A percentile compares a stretch with the other conserved stretches of the same genome.
phyloP scores from a whole-genome alignment of 495 filamentous ascomycete species.

The Penicillium arizonense region DNA sequence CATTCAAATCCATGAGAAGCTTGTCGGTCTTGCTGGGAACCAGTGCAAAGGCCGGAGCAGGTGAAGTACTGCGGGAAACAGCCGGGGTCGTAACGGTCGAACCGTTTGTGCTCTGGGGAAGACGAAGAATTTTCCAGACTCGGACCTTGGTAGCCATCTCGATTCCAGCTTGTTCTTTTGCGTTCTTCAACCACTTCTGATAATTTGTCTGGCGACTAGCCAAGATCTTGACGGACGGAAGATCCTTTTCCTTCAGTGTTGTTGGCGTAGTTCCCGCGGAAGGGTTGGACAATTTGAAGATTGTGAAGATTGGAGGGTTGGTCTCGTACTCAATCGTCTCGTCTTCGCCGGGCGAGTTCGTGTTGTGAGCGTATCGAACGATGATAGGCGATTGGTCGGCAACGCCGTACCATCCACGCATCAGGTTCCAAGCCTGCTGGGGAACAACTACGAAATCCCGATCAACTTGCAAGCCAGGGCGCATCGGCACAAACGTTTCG shows the following conservation, averaged over 20 bases:
- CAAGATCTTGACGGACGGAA: constrained; percentile 58
- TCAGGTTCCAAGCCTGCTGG: constrained; percentile 73
- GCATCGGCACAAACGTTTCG: constrained; percentile 71
- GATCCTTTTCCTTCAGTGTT: constrained; percentile 56
- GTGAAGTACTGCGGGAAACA: constrained; percentile 54
- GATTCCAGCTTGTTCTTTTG: constrained; percentile 64
- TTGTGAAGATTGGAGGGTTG: constrained; percentile 80
- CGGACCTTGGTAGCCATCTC: constrained; percentile 70
- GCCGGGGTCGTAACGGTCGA: constrained; percentile 58
- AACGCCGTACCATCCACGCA: constrained; percentile 80
- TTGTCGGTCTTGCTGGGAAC: constrained; percentile 57
- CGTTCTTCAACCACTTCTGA: constrained; percentile 69
- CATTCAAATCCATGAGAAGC: constrained; percentile 68
- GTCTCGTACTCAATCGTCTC: constrained; percentile 79
- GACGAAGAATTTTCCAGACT: constrained; percentile 68
- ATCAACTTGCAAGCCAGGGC: constrained; percentile 59
- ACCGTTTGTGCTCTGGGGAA: constrained; percentile 38
- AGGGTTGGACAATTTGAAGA: constrained; percentile 70
- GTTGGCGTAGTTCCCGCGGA: constrained; percentile 57
- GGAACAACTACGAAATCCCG: constrained; percentile 80
- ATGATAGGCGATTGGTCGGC: constrained; percentile 69
- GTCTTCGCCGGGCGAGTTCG: constrained; percentile 50
- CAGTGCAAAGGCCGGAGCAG: constrained; percentile 38
- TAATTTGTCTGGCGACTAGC: constrained; percentile 66
- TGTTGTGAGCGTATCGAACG: constrained; percentile 75